Evolutionary conservation across 169 alveolate genomes (phyloP), one percentile per base, ranked within the genome.

Genomic region (Eimeria sp.): DNA sequence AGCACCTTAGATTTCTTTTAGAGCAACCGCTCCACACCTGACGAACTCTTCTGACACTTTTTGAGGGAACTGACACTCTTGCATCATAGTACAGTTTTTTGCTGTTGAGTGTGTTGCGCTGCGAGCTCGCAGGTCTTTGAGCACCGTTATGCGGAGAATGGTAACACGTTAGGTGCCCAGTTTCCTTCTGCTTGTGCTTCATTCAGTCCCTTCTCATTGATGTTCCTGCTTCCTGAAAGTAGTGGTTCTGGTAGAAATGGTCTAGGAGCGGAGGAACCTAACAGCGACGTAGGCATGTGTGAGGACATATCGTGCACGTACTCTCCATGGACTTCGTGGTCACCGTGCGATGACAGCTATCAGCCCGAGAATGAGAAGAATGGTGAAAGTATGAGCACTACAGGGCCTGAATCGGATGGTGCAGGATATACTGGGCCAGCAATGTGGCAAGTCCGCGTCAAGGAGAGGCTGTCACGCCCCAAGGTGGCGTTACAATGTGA

Each of bases 251-350:
- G 56, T 46, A 43, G 64, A 49, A 66, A 16, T 43, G 20, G 16
- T 40, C 62, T 4, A 6, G 68, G 66, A 46, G 13, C 66, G 25
- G 66, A 14, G 78, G 56, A 4, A 30, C 14, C 40, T 56, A 87
- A 37, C 49, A 30, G 52, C 54, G 56, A 46, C 14, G 46, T 37
- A 66, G n/a, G 83, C 54, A 62, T 43, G 68, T 66, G 82, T 37
- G 83, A 72, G 30, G 94, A 87, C 60, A 25, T 66, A 18, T n/a
- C 94, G 71, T 87, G 94, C 56, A 49, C 54, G 8, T 87, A 87
- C 52, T 87, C 94, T 62, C 54, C 94, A 3, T 87, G 94, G 94
- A 87, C 94, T 40, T 87, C 94, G 52, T 87, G 94, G 94, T 87
- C 94, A 27, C 94, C 94, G 49, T 87, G 94, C 56, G 56, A 85